Evolutionary conservation across 305 asterid species (phyloP).

Genomic region (Fraxinus platypoda): DNA sequence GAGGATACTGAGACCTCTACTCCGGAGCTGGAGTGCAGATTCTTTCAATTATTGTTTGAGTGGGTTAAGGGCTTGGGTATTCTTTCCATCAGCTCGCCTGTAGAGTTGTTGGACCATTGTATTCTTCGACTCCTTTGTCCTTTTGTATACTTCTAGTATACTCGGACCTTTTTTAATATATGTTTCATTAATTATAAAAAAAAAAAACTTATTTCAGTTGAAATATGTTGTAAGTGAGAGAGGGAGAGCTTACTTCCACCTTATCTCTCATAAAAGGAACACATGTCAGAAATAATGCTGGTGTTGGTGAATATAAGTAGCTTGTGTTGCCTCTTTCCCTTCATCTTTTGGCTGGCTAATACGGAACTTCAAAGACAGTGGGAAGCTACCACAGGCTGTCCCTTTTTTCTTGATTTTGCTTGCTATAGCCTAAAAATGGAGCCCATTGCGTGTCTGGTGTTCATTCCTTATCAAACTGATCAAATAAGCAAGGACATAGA

Average conservation of each 20-base stretch:
- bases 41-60: too few relatives aligned
- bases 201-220: neutral
- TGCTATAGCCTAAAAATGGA: neutral
- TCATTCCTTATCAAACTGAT: neutral
- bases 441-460: neutral
- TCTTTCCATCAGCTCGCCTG: too few relatives aligned
- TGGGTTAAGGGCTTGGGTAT: too few relatives aligned
- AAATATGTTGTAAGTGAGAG: neutral
- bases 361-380: neutral
- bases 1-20: too few relatives aligned
- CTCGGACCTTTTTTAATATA: too few relatives aligned
- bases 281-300: neutral
- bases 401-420: neutral
- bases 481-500: neutral
- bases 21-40: too few relatives aligned
- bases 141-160: too few relatives aligned
- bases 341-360: constrained; percentile 18
- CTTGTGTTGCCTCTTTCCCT: neutral
- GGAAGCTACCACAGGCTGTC: neutral
- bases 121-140: too few relatives aligned
- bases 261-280: neutral
- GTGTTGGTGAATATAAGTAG: constrained; percentile 15
- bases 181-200: too few relatives aligned
- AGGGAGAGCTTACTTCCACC: neutral
- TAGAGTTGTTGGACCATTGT: too few relatives aligned